These are phyloP conservation scores for Talaromyces sp. DNA, from an alignment of 2,329 filamentous ascomycete species.

Conservation along the genomic window DNA sequence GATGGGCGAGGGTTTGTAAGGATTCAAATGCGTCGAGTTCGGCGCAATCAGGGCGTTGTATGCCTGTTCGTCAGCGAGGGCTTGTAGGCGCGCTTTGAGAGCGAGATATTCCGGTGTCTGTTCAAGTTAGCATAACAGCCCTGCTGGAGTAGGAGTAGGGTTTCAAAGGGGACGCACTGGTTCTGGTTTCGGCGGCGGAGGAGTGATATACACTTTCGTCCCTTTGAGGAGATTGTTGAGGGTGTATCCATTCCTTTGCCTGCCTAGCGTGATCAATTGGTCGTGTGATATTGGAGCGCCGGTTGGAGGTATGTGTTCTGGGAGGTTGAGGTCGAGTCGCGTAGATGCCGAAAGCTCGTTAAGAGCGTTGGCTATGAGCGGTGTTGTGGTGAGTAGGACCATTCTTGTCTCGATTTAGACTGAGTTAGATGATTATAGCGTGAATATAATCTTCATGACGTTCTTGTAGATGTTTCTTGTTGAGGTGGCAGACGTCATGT, in stretches of 20 bases:
- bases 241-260: conserved; percentile 34
- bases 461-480: background rate
- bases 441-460: no score
- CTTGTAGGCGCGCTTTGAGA: conserved; percentile 79
- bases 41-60: conserved; percentile 76
- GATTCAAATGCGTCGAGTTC: conserved; percentile 55
- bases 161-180: conserved; percentile 53
- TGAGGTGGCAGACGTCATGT: background rate
- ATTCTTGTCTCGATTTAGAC: conserved; percentile 24
- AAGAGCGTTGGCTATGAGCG: conserved; percentile 38
- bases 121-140: background rate
- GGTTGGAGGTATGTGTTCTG: conserved; percentile 25
- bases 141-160: no score
- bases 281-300: conserved; percentile 42
- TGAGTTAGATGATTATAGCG: no score
- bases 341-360: conserved; percentile 32
- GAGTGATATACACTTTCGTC: conserved; percentile 69
- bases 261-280: conserved; percentile 39
- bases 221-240: conserved; percentile 71
- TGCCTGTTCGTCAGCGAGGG: conserved; percentile 73
- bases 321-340: conserved; percentile 35
- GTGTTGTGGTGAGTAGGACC: conserved; percentile 43
- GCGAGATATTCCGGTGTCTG: conserved; percentile 69
- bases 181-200: conserved; percentile 73
- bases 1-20: conserved; percentile 48